Base-by-base conservation (phyloP, 2,329 filamentous ascomycete genomes). In the Penicillium decumbens region DNA sequence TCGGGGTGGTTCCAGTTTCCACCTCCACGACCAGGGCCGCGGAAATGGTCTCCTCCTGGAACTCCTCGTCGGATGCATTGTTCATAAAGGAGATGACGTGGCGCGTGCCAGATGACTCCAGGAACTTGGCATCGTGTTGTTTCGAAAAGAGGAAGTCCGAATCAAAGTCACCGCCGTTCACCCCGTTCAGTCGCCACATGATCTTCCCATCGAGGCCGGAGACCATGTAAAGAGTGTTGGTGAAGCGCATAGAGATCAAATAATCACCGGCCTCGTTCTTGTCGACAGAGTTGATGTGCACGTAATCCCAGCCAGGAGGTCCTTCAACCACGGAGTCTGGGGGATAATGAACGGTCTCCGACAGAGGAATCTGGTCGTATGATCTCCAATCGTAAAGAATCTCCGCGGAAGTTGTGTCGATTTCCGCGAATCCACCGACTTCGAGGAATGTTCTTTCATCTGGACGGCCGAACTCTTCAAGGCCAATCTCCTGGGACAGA, bases 271-370 rank as follows among this genome's bases (percentile, higher is more conserved):
- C 53, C 3, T 46, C 51, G 41, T 69, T 68, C 46, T 67, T 71
- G 45, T 72, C 70, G 23, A 72, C 60, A 1, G 69, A 63, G 48
- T 73, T 74, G 41, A 69, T 59, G 40, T 74, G 72, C 50, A 68
- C 58, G 46, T 66, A 68, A 45, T 68, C 65, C 64, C 63, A 68
- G 2, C 65, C 65, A 1, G 64, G 64, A 8, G 41, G 29, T 15
- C 46, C 56, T 27, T 51, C 51, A 7, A 43, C 33, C 0, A n/a
- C 18, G 15, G 57, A 56, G n/a, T 29, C 20, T 4, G 25, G 45
- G 10, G 20, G 7, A 20, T 61, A 61, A 41, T 61, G 58, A 10
- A 61, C 49, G 13, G 37, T 53, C 49, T 61, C 58, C 3, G 20
- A n/a, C 10, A 71, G 44, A 4, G 61, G 56, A 39, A 70, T 51